Base-by-base conservation (phyloP, 148 eudicot species). In the Selenicereus undatus region DNA sequence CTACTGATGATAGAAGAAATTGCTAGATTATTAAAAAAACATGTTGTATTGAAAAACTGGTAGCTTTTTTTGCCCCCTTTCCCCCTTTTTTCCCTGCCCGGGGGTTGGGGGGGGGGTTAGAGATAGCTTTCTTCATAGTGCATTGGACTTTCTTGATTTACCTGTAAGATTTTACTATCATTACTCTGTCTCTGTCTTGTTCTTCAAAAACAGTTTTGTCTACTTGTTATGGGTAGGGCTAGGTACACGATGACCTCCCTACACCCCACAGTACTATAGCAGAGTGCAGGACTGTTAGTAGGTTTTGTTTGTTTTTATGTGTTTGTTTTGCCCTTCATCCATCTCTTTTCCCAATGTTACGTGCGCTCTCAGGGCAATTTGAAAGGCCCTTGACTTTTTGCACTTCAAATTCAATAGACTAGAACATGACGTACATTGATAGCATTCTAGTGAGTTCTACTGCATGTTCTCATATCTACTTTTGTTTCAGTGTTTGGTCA, bases 401-500 rank as follows among this genome's bases (percentile, higher is more conserved):
- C 43, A 7, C 43, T 39, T 39, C 43, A 48, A 48, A 10, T 10
- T 48, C 1, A 48, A 48, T 11, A 8, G 52, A 48, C 52, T 4
- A 48, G 52, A 48, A 1, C 0, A 10, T 10, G 52, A 10, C 71
- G 16, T 39, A 18, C 64, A 26, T 27, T 58, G 54, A 20, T 58
- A 62, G 64, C 26, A 20, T 62, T 39, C 5, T 58, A 74, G 60
- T 50, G 26, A 48, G 43, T 30, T 62, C 8, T 51, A 56, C 39
- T 54, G 8, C 71, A 66, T 27, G 32, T 13, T 32, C 42, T 81
- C 60, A 21, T 42, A 11, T 29, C 22, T 60, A 11, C 72, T 9
- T 65, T 78, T 83, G 78, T 48, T 76, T 51, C 82, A 97, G 99
- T 97, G 85, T 94, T 90, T 83, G 92, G 99, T 71, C 90, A 78